Conservation (phyloP, 208 protist species). For the Acanthamoeba lenticulata region DNA sequence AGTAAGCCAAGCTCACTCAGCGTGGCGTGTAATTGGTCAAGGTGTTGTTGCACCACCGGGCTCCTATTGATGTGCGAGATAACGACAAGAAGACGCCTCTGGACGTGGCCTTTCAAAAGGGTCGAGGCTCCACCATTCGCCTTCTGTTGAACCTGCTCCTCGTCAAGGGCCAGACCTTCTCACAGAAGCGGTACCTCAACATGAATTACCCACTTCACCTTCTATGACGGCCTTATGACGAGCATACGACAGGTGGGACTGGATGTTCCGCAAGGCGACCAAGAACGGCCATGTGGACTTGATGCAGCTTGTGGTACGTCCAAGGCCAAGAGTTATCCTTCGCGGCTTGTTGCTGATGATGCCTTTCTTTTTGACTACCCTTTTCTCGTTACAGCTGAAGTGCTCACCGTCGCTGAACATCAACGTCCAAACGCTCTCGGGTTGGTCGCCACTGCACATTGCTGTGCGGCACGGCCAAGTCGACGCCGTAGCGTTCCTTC, state of each 20-base stretch:
- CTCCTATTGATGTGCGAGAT: neutral
- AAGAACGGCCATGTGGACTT: conserved; percentile 32
- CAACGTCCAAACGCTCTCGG: conserved; percentile 15
- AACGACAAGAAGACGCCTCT: neutral
- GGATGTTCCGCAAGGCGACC: conserved; percentile 27
- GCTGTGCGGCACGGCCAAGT: conserved; percentile 26
- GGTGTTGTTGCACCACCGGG: neutral
- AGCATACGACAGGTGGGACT: conserved; percentile 43
- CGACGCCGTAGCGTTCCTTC: neutral
- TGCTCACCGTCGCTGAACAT: neutral
- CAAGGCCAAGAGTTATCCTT: neutral
- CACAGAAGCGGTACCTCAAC: neutral
- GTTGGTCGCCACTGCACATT: conserved; percentile 22
- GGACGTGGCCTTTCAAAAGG: conserved; percentile 45
- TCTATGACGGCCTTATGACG: neutral
- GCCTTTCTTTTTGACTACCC: neutral
- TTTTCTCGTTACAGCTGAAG: neutral
- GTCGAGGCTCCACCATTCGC: neutral
- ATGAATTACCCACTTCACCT: too few relatives aligned
- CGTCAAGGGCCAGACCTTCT: neutral
- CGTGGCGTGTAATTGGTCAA: neutral
- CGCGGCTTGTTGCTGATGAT: neutral
- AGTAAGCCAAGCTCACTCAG: too few relatives aligned
- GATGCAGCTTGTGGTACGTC: conserved; percentile 40
- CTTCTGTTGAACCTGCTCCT: neutral